phyloP scores from a whole-genome alignment of 108 stramenopile genomes.

The Ochromonas danica region DNA sequence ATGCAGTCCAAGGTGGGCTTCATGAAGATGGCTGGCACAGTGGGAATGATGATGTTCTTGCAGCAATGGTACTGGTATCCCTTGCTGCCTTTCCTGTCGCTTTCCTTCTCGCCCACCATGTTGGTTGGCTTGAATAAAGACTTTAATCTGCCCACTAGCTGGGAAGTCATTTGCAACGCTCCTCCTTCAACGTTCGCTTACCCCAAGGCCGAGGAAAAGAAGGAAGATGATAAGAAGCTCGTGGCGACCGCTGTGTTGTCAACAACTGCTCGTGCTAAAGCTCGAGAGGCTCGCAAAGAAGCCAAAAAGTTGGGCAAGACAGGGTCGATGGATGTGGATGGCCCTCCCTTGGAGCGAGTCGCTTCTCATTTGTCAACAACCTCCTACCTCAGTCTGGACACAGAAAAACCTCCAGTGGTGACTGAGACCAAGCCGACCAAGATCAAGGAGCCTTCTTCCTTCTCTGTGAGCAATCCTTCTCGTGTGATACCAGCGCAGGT shows the following conservation, averaged over 20 bases:
- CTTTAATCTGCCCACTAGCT: slow-evolving; percentile 89
- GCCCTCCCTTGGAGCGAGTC: slow-evolving; percentile 60
- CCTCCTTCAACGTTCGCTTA: slow-evolving; percentile 89
- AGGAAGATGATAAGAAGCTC: slow-evolving; percentile 95
- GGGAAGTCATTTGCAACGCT: slow-evolving; percentile 80
- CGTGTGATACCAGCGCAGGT: slow-evolving; percentile 56
- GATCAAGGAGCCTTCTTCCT: slow-evolving; percentile 47
- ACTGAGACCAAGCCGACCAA: slow-evolving; percentile 37
- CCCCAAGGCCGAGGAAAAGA: slow-evolving; percentile 95
- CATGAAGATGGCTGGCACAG: slow-evolving; percentile 86
- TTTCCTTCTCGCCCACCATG: slow-evolving; percentile 87
- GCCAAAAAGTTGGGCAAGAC: slow-evolving; percentile 73
- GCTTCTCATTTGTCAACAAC: slow-evolving; percentile 30
- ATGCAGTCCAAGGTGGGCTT: slow-evolving; percentile 88
- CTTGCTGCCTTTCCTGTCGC: slow-evolving; percentile 91
- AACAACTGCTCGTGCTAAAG: slow-evolving; percentile 93
- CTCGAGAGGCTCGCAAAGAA: slow-evolving; percentile 70
- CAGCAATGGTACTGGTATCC: slow-evolving; percentile 99
- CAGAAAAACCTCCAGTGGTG: background rate
- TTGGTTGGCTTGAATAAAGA: slow-evolving; percentile 92
- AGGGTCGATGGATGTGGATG: slow-evolving; percentile 39
- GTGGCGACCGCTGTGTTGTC: slow-evolving; percentile 94
- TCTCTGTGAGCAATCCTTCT: slow-evolving; percentile 56
- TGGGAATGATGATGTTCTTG: slow-evolving; percentile 88
- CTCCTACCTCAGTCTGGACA: slow-evolving; percentile 12